Percentiles rank a stretch among this genome's conserved stretches.
These are phyloP conservation scores for Malbranchea zuffiana DNA, from an alignment of 2,329 filamentous ascomycete genomes.

Conservation along the genomic window DNA sequence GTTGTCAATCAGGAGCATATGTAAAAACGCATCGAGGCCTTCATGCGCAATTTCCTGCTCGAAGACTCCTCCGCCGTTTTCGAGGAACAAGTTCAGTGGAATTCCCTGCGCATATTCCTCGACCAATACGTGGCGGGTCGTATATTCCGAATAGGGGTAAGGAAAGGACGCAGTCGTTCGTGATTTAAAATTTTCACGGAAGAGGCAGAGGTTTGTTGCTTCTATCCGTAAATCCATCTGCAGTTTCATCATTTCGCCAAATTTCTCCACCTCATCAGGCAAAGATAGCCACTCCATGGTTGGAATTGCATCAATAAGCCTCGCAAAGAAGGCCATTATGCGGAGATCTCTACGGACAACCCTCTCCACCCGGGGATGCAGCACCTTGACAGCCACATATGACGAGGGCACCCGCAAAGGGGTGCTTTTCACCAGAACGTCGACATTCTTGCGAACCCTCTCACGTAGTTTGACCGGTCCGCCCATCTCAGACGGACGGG, in stretches of 20 bases:
- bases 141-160: slow-evolving; percentile 84
- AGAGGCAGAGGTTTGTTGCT: slow-evolving; percentile 73
- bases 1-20: slow-evolving; percentile 94
- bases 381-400: slow-evolving; percentile 91
- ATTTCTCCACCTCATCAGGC: slow-evolving; percentile 85
- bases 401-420: slow-evolving; percentile 76
- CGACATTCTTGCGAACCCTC: slow-evolving; percentile 69
- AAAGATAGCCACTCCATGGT: slow-evolving; percentile 96
- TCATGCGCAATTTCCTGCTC: slow-evolving; percentile 91
- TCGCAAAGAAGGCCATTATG: slow-evolving; percentile 90
- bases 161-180: slow-evolving; percentile 94
- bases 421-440: slow-evolving; percentile 73
- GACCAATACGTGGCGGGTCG: slow-evolving; percentile 80
- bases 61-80: slow-evolving; percentile 83
- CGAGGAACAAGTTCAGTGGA: slow-evolving; percentile 77
- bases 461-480: slow-evolving; percentile 49
- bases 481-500: slow-evolving; percentile 47
- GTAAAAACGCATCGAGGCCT: slow-evolving; percentile 86
- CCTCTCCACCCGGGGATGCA: slow-evolving; percentile 83
- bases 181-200: slow-evolving; percentile 81
- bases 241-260: slow-evolving; percentile 98
- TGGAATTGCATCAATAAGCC: slow-evolving; percentile 70
- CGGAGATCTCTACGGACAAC: slow-evolving; percentile 80
- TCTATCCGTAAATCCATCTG: slow-evolving; percentile 93
- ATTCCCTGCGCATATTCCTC: slow-evolving; percentile 96